Evolutionary conservation across 805 yeast species (phyloP), one percentile per base, ranked within the genome.

Genomic region (Candida chauliodis): DNA sequence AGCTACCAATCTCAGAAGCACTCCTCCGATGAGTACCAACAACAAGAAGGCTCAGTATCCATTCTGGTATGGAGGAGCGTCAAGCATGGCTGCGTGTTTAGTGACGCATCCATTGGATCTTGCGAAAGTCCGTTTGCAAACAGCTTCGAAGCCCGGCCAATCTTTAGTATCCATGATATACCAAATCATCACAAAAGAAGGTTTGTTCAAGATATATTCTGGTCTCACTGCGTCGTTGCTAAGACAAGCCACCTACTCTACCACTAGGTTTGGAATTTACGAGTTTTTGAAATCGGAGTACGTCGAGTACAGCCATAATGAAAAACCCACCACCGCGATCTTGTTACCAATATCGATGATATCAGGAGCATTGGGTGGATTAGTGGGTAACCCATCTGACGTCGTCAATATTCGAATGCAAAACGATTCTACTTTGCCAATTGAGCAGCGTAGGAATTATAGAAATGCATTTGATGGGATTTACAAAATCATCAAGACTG

Each of bases 321-420:
- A 58, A 36, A 63, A 69, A 19, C 84, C 83, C 4, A 72, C 80
- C 5, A 78, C 86, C 39, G 53, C 70, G 5, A 71, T 76, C 13
- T 67, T 87, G 38, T 63, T 87, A 39, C 88, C 91, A 8, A 72
- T 81, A 61, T 85, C 95, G 4, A 85, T 87, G 93, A 46, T 83
- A n/a, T 78, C 90, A 9, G 95, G 96, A 37, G 84, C 82, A 19
- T 59, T 79, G 41, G 96, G 96, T 44, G 95, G 95, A 8, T 61
- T 86, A 16, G 83, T 84, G 2, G 96, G 96, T 16, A 87, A 87
- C 54, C 95, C 95, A 3, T 79, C 93, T 1, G 96, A 87, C 55
- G 83, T 87, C 10, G 88, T 85, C 26, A 87, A 87, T 50, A 84
- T 87, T 46, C 75, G 95, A 61, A 87, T 87, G 96, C 96, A 87